A percentile compares a stretch with the other conserved stretches of the same genome.
phyloP scores from a whole-genome alignment of 2,329 filamentous ascomycete genomes.

The Hirsutella minnesotensis region DNA sequence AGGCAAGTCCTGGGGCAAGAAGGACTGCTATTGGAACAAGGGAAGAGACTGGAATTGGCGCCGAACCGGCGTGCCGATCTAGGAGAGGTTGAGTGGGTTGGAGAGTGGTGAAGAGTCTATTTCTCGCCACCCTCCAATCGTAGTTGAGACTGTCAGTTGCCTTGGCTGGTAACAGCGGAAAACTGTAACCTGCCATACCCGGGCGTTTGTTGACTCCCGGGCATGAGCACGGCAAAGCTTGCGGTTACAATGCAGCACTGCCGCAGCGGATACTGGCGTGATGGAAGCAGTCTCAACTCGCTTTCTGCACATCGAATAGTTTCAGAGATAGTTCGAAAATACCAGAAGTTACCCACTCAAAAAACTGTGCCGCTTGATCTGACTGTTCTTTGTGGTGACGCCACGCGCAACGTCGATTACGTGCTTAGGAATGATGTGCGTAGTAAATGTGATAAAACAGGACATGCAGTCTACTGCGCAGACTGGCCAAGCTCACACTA shows the following conservation, averaged over 20 bases:
- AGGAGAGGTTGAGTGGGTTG: conserved; percentile 87
- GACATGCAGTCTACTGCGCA: no score
- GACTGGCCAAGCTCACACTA: no score
- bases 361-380: not conserved
- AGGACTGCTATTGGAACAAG: conserved; percentile 45
- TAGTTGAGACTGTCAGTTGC: conserved; percentile 35
- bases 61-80: conserved; percentile 52
- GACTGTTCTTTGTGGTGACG: no score
- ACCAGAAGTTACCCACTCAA: conserved; percentile 58
- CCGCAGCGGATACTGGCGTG: conserved; percentile 9
- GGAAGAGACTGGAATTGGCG: conserved; percentile 51
- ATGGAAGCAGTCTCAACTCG: conserved; percentile 38
- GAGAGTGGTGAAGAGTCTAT: conserved; percentile 63
- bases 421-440: no score
- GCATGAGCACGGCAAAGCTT: no score
- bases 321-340: conserved; percentile 32
- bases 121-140: conserved; percentile 40
- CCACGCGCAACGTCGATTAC: no score
- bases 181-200: no score
- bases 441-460: no score
- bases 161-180: conserved; percentile 1
- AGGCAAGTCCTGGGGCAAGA: conserved; percentile 22
- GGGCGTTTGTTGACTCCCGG: no score
- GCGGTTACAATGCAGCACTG: not conserved
- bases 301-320: conserved; percentile 54